Conservation (phyloP, 305 asterid species). For the Solanum hybrid region DNA sequence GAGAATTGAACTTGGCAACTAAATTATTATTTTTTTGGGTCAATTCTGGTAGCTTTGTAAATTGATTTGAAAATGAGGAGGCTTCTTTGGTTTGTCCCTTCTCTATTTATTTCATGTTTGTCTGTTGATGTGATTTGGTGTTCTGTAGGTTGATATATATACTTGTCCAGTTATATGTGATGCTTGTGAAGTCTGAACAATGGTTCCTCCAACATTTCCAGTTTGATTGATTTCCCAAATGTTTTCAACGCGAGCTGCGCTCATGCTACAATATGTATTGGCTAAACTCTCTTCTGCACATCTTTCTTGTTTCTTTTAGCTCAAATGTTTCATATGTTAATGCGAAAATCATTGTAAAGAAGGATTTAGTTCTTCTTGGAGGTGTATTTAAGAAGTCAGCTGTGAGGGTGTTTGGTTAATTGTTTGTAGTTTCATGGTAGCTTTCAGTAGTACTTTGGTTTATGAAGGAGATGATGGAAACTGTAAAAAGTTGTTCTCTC, state of each 20-base stretch:
- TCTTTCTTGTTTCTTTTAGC: neutral
- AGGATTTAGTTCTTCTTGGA: neutral
- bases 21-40: neutral
- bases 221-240: neutral
- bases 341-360: neutral
- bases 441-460: neutral
- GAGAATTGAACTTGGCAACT: conserved; percentile 1
- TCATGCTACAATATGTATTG: neutral
- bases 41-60: neutral
- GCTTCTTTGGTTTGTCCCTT: neutral
- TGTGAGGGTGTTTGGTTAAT: neutral
- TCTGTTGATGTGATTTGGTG: neutral
- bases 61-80: neutral
- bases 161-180: neutral
- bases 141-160: neutral
- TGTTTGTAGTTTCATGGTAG: neutral
- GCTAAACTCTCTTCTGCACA: neutral
- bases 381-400: neutral
- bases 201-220: neutral
- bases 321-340: neutral
- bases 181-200: conserved; percentile 1
- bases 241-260: neutral
- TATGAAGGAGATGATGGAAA: neutral
- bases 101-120: neutral
- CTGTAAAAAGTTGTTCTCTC: neutral